Conservation (phyloP, 2,329 filamentous ascomycete genomes). For the Trichoderma sp. region DNA sequence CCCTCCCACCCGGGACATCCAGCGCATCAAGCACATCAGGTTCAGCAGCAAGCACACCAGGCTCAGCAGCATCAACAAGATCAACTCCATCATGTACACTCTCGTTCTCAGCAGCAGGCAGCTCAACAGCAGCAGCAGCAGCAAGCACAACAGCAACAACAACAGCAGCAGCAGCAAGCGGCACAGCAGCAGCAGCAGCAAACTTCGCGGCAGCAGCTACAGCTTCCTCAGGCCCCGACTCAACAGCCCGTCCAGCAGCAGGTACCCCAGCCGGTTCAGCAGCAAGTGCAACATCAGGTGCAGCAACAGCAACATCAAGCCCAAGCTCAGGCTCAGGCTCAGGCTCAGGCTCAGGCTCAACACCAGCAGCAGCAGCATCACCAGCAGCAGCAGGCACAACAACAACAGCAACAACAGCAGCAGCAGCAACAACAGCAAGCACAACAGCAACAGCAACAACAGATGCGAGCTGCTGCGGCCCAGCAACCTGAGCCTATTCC, state of each 20-base stretch:
- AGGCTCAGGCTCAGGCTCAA: conserved; percentile 29
- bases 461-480: conserved; percentile 32
- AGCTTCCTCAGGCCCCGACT: not conserved
- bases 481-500: conserved; percentile 41
- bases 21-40: conserved; percentile 20
- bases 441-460: conserved; percentile 32
- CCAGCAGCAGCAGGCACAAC: conserved; percentile 28
- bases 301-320: conserved; percentile 16
- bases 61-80: conserved; percentile 35
- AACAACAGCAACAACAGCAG: conserved; percentile 31
- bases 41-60: conserved; percentile 31
- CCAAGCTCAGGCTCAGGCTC: not conserved
- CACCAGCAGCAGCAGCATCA: conserved; percentile 28
- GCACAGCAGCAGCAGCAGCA: conserved; percentile 28
- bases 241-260: conserved; percentile 28
- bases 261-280: conserved; percentile 28
- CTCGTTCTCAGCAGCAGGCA: conserved; percentile 35
- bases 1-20: conserved; percentile 28
- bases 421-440: conserved; percentile 33
- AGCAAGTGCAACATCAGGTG: conserved; percentile 8
- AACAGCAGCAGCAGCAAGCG: conserved; percentile 36
- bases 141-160: conserved; percentile 29
- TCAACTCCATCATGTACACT: conserved; percentile 33
- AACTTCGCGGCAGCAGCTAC: conserved; percentile 11
- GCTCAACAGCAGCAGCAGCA: conserved; percentile 31